Percentiles rank a stretch among this genome's conserved stretches.
phyloP scores from a whole-genome alignment of 1,284 basidiomycete species.

The Irpex sp. region DNA sequence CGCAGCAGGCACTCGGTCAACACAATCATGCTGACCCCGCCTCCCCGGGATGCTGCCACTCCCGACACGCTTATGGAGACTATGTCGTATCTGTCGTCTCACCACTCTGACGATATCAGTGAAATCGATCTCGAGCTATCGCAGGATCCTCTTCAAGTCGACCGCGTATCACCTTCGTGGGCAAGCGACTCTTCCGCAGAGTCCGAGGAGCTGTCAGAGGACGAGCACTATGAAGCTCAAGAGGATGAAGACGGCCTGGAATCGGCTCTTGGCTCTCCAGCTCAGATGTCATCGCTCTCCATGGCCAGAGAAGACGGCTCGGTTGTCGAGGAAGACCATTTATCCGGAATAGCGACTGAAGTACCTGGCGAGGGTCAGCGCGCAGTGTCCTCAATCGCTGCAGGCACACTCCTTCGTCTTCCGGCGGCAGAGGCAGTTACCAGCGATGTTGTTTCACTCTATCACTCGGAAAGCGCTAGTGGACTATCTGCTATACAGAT shows the following conservation, averaged over 20 bases:
- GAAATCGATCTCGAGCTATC: neutral
- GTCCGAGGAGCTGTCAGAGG: neutral
- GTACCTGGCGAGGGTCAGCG: neutral
- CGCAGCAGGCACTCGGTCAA: neutral
- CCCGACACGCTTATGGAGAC: conserved; percentile 48
- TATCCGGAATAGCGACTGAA: neutral
- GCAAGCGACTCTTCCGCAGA: neutral
- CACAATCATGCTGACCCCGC: conserved; percentile 37
- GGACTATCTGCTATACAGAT: conserved; percentile 4
- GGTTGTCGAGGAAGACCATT: neutral
- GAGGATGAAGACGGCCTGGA: neutral
- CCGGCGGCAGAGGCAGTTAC: neutral
- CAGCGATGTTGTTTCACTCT: neutral
- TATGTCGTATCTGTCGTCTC: conserved; percentile 66
- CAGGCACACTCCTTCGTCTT: neutral
- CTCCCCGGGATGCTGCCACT: conserved; percentile 36
- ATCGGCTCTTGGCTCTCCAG: neutral
- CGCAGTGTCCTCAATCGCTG: neutral
- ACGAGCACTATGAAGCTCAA: neutral
- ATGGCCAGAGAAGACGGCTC: neutral
- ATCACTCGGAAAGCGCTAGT: neutral
- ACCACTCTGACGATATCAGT: conserved; percentile 68
- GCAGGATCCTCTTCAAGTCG: neutral
- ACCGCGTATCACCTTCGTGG: neutral
- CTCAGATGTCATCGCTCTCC: neutral